A percentile compares a stretch with the other conserved stretches of the same genome.
Evolutionary conservation across 139 green algal species (phyloP).

Genomic region (Chlorokybus atmophyticus): DNA sequence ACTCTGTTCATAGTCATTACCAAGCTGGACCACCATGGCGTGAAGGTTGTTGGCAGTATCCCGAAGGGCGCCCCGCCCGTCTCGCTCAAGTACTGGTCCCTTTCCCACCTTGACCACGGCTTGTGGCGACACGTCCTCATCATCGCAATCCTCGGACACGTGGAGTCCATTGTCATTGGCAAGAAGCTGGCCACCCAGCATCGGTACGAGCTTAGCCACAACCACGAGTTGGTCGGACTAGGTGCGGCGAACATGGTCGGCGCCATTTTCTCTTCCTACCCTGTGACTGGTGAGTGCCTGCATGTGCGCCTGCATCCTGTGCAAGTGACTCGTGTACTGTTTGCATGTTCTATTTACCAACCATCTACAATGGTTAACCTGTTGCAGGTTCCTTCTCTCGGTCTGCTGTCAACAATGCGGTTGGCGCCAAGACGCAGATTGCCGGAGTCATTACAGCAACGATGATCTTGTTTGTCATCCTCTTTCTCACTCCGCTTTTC

Average conservation of each 20-base stretch:
- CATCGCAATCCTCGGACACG: slow-evolving; percentile 48
- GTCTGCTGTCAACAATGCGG: slow-evolving; percentile 59
- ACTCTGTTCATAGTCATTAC: background rate
- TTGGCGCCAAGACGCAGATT: slow-evolving; percentile 40
- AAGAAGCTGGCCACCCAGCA: slow-evolving; percentile 66
- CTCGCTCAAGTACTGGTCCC: background rate
- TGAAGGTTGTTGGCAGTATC: slow-evolving; percentile 14
- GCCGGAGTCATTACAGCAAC: slow-evolving; percentile 33
- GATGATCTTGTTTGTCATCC: slow-evolving; percentile 17
- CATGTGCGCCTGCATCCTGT: no score
- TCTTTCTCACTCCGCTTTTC: slow-evolving; percentile 25
- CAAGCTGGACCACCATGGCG: background rate
- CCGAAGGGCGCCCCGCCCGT: slow-evolving; percentile 15
- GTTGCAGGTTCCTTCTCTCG: slow-evolving; percentile 56
- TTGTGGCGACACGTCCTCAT: slow-evolving; percentile 6
- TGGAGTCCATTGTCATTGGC: slow-evolving; percentile 72
- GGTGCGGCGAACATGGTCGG: slow-evolving; percentile 74
- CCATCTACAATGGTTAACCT: no score
- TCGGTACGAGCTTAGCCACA: slow-evolving; percentile 53
- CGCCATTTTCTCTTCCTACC: slow-evolving; percentile 69
- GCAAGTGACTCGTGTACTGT: no score
- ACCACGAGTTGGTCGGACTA: slow-evolving; percentile 72
- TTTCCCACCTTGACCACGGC: background rate
- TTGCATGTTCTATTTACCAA: no score
- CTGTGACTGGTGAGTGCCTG: slow-evolving; percentile 37